These are phyloP conservation scores for Chaetomium sp. DNA, from an alignment of 2,329 filamentous ascomycete species.

Conservation along the genomic window DNA sequence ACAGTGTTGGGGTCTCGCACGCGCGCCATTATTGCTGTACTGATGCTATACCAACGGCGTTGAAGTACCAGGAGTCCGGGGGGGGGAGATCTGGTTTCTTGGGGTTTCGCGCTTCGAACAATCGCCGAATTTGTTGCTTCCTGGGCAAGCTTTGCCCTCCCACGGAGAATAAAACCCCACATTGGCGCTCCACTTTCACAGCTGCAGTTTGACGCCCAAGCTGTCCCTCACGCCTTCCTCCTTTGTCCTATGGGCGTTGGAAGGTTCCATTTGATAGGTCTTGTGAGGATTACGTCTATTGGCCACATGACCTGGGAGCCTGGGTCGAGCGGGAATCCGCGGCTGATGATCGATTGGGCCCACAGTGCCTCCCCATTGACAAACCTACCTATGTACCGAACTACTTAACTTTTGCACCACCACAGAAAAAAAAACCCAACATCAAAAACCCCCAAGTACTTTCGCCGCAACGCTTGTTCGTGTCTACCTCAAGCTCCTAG, in stretches of 20 bases:
- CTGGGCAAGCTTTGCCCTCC: constrained; percentile 18
- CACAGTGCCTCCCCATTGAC: no score
- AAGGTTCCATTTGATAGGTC: constrained; percentile 17
- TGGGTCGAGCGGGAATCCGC: not conserved
- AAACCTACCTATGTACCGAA: no score
- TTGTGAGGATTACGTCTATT: not conserved
- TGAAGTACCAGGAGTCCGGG: constrained; percentile 5
- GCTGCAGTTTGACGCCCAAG: constrained; percentile 11
- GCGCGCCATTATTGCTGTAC: constrained; percentile 24
- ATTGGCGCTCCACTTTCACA: constrained; percentile 18
- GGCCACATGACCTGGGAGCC: constrained; percentile 1
- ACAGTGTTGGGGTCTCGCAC: constrained; percentile 80
- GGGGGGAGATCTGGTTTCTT: constrained; percentile 10
- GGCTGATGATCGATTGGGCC: not conserved
- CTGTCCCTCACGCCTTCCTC: constrained; percentile 21
- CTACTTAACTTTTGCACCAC: no score
- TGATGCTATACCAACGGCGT: constrained; percentile 20
- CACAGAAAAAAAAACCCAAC: no score
- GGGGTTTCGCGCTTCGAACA: constrained; percentile 10
- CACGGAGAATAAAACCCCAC: constrained; percentile 22
- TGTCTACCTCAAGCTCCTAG: no score
- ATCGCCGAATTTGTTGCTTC: constrained; percentile 14
- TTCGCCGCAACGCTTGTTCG: no score
- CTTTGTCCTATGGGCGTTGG: constrained; percentile 14
- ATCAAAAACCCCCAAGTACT: no score